Evolutionary conservation across 148 eudicot genomes (phyloP), one percentile per base, ranked within the genome.

Genomic region (Diospyros lotus): DNA sequence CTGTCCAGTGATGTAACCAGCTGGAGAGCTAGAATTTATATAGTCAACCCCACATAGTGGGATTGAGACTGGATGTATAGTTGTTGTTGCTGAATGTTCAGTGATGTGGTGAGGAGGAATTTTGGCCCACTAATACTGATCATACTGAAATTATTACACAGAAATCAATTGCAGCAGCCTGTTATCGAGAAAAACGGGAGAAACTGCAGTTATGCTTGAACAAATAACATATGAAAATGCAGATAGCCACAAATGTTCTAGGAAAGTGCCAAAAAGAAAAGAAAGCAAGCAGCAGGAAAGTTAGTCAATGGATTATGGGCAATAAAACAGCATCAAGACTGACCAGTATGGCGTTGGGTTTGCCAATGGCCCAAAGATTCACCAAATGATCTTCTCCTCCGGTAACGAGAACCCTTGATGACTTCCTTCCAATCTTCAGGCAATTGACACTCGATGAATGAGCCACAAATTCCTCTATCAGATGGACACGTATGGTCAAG

Each of bases 301-400:
- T 12, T 38, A 68, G 11, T 5, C 38, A 3, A 55, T 54, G 46
- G 73, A 55, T 55, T 54, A 40, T 8, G 12, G 5, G 41, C 42
- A n/a, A 71, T 59, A 44, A 58, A 45, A 17, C 51, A 67, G 68
- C 12, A 6, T 39, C 2, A 72, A 66, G 83, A 86, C 92, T 79
- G 71, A 95, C 98, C 91, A 90, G 75, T 77, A 93, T 79, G n/a
- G 99, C 91, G 75, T 92, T 93, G 58, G 99, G 99, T 77, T 95
- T 95, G 78, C 99, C 99, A 81, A 95, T 92, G 68, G 99, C 94
- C 99, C 99, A 95, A 56, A 95, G 92, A 79, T 95, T 95, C 76
- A 95, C 99, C 85, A 92, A 92, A 74, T 95, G 96, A 87, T 95
- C 99, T 82, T 95, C 97, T 78, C 99, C 99, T 66, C 99, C 99